Evolutionary conservation across 768 basidiomycete genomes (phyloP).

Genomic region (Amanita rubescens): DNA sequence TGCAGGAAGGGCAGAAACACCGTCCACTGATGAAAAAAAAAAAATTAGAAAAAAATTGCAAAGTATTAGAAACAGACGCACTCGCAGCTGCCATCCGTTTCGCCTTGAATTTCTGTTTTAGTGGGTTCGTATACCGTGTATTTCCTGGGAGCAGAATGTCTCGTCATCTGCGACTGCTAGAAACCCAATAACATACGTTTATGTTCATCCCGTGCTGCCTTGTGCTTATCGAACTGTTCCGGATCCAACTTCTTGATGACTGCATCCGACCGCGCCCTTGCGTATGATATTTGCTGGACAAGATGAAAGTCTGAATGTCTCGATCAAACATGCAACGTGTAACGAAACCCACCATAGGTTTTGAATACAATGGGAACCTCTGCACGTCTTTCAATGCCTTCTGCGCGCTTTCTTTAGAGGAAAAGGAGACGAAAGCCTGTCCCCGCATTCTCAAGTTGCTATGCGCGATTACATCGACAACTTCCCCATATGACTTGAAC

Average conservation of each 20-base stretch:
- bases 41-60: constrained; percentile 7
- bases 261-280: constrained; percentile 81
- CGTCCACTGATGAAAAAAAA: constrained; percentile 46
- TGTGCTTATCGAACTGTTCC: constrained; percentile 66
- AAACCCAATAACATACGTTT: constrained; percentile 59
- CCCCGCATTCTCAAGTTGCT: constrained; percentile 94
- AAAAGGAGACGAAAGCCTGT: constrained; percentile 95
- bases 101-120: constrained; percentile 78
- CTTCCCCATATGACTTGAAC: constrained; percentile 90
- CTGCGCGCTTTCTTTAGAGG: constrained; percentile 70
- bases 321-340: background rate
- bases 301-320: background rate
- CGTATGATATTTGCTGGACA: constrained; percentile 89
- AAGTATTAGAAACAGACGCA: constrained; percentile 24
- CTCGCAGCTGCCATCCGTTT: constrained; percentile 80
- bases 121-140: constrained; percentile 83
- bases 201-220: constrained; percentile 62
- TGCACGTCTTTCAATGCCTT: constrained; percentile 90
- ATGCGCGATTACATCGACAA: constrained; percentile 94
- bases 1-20: constrained; percentile 54
- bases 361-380: constrained; percentile 92
- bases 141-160: constrained; percentile 37
- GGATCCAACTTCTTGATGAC: constrained; percentile 69
- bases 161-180: background rate
- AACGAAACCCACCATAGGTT: constrained; percentile 73